Conservation (phyloP, 495 filamentous ascomycete genomes). For the Opeltia flavorubescens region DNA sequence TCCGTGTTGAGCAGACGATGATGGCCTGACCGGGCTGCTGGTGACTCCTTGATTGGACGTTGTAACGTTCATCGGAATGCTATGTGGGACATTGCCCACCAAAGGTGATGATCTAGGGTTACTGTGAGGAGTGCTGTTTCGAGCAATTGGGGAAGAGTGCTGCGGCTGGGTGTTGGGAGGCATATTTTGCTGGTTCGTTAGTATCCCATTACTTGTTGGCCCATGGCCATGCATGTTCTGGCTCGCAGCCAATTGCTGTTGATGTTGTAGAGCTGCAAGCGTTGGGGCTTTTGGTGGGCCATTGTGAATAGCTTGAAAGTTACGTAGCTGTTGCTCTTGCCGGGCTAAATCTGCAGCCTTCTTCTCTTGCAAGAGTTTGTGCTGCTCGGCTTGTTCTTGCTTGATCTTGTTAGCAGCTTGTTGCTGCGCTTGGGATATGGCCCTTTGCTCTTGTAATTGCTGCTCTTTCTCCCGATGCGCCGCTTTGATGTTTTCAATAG, state of each 20-base stretch:
- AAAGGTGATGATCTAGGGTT: slow-evolving; percentile 54
- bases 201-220: slow-evolving; percentile 23
- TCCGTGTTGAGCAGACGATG: slow-evolving; percentile 62
- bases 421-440: slow-evolving; percentile 36
- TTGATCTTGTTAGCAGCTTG: slow-evolving; percentile 24
- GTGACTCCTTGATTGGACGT: slow-evolving; percentile 61
- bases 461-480: slow-evolving; percentile 56
- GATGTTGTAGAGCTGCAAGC: slow-evolving; percentile 4
- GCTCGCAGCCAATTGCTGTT: slow-evolving; percentile 25
- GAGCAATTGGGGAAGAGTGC: slow-evolving; percentile 64
- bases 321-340: slow-evolving; percentile 17
- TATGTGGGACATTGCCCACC: slow-evolving; percentile 40
- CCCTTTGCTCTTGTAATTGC: slow-evolving; percentile 51
- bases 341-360: slow-evolving; percentile 24
- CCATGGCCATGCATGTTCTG: slow-evolving; percentile 33
- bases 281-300: slow-evolving; percentile 10
- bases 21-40: slow-evolving; percentile 60
- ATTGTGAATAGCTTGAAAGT: slow-evolving; percentile 1
- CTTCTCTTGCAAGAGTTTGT: slow-evolving; percentile 4
- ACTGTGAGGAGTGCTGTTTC: slow-evolving; percentile 65
- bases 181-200: slow-evolving; percentile 41
- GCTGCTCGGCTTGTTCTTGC: slow-evolving; percentile 18
- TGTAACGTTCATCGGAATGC: slow-evolving; percentile 66
- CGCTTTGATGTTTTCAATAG: slow-evolving; percentile 69
- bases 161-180: slow-evolving; percentile 52